Evolutionary conservation across 352 stramenopile species (phyloP), one percentile per base, ranked within the genome.

Genomic region (Pythium plurisporium): DNA sequence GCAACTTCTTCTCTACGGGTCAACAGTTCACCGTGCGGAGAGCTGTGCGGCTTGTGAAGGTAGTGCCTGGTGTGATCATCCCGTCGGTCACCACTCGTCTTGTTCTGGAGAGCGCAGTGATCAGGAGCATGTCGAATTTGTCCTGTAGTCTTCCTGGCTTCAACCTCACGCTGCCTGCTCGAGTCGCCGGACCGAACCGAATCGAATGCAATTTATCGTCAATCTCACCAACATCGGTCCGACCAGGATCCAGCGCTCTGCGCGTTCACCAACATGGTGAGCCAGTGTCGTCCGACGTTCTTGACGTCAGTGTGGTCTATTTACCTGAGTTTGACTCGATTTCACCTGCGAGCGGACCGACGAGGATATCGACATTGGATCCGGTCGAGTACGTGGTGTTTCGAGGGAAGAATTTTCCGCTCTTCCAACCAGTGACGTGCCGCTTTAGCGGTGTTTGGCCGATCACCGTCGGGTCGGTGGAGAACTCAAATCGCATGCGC

Each of bases 381-480:
- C 27, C 38, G 0, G 10, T 56, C 23, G 25, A 59, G 6, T 67
- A 62, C 40, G 31, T 58, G 14, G 41, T 26, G 5, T 25, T 67
- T 8, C 19, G 22, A 6, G 50, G 55, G 7, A 87, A 73, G 46
- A 84, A 74, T 20, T 87, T 87, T 25, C 19, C 85, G 62, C 48
- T 64, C 23, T 61, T 87, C 79, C 55, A 64, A 63, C 0, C 33
- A 2, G 43, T 64, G 36, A 48, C 30, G 0, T 69, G 62, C 20
- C 62, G 62, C 25, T 69, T 69, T 22, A 44, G 55, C 4, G 15
- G 22, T 3, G 22, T 41, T 2, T 47, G 43, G 7, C 15, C 70
- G 0, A 9, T 59, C 17, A 73, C 72, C 1, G 14, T 44, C 9
- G 76, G 76, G 1, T 70, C 48, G 0, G 82, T 82, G 43, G 50